Conservation (phyloP, 306 rosid species). For the Sicyos baderoa region DNA sequence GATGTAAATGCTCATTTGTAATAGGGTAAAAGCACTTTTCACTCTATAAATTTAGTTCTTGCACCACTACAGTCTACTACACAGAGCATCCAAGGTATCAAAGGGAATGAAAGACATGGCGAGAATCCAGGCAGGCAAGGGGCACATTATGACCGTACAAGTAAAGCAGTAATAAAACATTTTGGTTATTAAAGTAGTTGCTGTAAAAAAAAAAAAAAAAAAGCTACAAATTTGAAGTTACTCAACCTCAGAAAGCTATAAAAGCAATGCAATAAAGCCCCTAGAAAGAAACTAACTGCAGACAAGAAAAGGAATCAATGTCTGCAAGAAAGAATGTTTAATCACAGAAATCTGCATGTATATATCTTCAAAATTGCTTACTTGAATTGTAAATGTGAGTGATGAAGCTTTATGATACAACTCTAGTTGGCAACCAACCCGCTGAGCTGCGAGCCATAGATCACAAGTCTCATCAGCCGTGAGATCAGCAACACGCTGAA, state of each 20-base stretch:
- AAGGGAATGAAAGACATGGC: background rate
- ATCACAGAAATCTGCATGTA: background rate
- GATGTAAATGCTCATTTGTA: no score
- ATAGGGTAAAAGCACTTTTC: background rate
- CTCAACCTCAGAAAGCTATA: background rate
- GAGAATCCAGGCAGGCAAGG: background rate
- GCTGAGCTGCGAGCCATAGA: slow-evolving; percentile 83
- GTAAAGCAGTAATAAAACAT: background rate
- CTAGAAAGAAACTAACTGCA: background rate
- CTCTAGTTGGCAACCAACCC: slow-evolving; percentile 69
- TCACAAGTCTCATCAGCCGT: slow-evolving; percentile 75
- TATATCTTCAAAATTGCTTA: slow-evolving; percentile 29
- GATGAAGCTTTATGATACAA: slow-evolving; percentile 70
- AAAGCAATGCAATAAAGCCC: background rate
- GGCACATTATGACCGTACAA: background rate
- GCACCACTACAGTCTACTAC: background rate
- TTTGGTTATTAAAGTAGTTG: background rate
- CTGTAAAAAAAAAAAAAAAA: background rate
- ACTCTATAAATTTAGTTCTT: background rate
- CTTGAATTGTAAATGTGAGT: slow-evolving; percentile 72
- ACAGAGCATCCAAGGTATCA: background rate
- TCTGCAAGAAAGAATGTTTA: background rate
- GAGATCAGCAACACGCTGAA: slow-evolving; percentile 75
- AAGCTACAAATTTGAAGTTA: background rate
- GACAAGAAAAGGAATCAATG: background rate